These are phyloP conservation scores for Lodderomyces elongisporus DNA, from an alignment of 1,139 yeast species.

Conservation along the genomic window DNA sequence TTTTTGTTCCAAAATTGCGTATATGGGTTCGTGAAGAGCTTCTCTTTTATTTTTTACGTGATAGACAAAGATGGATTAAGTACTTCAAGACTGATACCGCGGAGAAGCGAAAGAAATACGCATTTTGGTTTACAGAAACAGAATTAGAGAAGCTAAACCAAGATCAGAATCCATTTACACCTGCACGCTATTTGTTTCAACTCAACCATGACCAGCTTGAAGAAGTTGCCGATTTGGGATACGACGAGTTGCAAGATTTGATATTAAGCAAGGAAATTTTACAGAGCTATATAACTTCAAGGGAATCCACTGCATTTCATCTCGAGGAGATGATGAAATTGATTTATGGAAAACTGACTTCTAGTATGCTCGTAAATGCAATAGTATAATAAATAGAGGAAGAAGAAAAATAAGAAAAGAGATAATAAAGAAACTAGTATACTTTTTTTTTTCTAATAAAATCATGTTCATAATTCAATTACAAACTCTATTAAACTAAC, in stretches of 20 bases:
- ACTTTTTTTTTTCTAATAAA: no score
- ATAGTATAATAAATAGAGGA: no score
- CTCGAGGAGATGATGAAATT: constrained; percentile 33
- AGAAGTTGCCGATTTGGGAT: constrained; percentile 16
- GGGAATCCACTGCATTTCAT: constrained; percentile 32
- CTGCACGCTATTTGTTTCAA: constrained; percentile 8
- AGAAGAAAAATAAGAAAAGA: no score
- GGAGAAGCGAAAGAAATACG: constrained; percentile 23
- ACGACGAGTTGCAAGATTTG: constrained; percentile 25
- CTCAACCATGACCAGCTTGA: constrained; percentile 20
- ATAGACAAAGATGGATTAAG: neutral
- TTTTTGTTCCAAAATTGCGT: constrained; percentile 24
- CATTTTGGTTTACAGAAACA: constrained; percentile 24
- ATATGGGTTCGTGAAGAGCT: constrained; percentile 21
- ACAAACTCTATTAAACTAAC: no score
- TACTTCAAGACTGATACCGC: constrained; percentile 25
- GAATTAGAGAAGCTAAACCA: constrained; percentile 15
- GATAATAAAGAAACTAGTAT: no score
- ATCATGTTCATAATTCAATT: no score
- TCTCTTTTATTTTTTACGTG: neutral
- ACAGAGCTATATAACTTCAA: constrained; percentile 22
- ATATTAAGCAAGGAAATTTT: constrained; percentile 33
- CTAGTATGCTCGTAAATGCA: constrained; percentile 20
- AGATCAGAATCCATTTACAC: constrained; percentile 12
- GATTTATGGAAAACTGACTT: constrained; percentile 28